These are phyloP conservation scores for Omphalotus olearius DNA, from an alignment of 1,284 basidiomycete genomes.

Conservation along the genomic window DNA sequence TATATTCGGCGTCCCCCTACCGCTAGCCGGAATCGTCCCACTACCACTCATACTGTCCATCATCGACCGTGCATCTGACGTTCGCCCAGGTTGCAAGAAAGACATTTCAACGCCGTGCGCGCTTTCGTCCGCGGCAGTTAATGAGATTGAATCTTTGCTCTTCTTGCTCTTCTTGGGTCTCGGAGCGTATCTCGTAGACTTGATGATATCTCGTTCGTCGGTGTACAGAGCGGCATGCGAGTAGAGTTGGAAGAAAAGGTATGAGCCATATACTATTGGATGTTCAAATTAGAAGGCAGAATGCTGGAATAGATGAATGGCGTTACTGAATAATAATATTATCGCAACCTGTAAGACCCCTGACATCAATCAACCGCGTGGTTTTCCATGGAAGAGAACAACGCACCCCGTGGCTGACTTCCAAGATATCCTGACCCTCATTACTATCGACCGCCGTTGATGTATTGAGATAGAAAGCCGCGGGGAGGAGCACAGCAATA, in stretches of 20 bases:
- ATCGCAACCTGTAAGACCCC: conserved; percentile 56
- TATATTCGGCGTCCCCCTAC: too few species aligned
- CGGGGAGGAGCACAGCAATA: conserved; percentile 77
- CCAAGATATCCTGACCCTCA: conserved; percentile 51
- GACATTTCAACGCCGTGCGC: too few species aligned
- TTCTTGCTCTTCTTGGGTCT: conserved; percentile 7
- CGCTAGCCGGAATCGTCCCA: too few species aligned
- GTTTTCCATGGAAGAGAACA: not conserved
- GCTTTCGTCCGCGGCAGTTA: not conserved
- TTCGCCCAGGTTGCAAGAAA: too few species aligned
- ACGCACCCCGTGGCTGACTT: conserved; percentile 75
- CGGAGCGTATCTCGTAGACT: conserved; percentile 35
- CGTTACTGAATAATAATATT: conserved; percentile 70
- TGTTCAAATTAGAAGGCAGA: conserved; percentile 2
- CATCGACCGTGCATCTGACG: too few species aligned
- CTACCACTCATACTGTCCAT: too few species aligned
- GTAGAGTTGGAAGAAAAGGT: conserved; percentile 83
- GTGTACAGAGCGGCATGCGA: conserved; percentile 76
- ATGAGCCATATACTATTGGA: conserved; percentile 62
- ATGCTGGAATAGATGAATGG: not conserved
- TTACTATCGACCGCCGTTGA: conserved; percentile 23
- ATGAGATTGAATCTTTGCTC: not conserved
- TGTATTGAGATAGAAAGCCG: conserved; percentile 55
- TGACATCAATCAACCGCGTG: not conserved
- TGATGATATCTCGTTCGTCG: conserved; percentile 36